Conservation (phyloP, 768 basidiomycete genomes). For the Lactarius evosmus region DNA sequence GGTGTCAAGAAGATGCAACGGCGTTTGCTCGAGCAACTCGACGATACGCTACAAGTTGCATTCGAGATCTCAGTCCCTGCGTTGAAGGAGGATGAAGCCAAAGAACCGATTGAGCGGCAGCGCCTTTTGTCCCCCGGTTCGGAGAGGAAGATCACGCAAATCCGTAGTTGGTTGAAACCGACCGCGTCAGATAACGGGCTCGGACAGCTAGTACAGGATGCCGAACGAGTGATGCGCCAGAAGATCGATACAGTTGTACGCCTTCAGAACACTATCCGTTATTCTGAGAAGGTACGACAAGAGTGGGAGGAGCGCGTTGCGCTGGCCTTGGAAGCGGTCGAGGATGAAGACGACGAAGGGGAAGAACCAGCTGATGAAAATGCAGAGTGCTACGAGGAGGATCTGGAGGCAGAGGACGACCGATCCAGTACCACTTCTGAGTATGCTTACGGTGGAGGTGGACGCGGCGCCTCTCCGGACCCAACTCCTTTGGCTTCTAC, state of each 20-base stretch:
- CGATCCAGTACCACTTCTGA: constrained; percentile 63
- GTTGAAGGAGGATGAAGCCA: constrained; percentile 86
- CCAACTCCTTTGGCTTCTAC: constrained; percentile 68
- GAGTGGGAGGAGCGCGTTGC: constrained; percentile 95
- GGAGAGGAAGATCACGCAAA: constrained; percentile 78
- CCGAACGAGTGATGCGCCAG: constrained; percentile 83
- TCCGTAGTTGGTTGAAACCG: constrained; percentile 86
- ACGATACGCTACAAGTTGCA: constrained; percentile 79
- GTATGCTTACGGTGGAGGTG: constrained; percentile 48
- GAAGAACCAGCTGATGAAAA: constrained; percentile 31
- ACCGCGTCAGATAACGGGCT: constrained; percentile 83
- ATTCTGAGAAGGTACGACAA: constrained; percentile 93
- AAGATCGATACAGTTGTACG: constrained; percentile 95
- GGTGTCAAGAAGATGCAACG: constrained; percentile 80
- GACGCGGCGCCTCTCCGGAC: constrained; percentile 45
- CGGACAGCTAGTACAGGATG: constrained; percentile 78
- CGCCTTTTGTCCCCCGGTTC: constrained; percentile 85
- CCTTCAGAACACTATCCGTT: constrained; percentile 95
- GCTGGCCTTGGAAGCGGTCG: constrained; percentile 53
- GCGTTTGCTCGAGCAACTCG: constrained; percentile 78
- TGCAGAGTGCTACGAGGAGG: constrained; percentile 27
- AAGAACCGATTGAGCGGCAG: constrained; percentile 90
- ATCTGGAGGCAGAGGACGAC: constrained; percentile 39
- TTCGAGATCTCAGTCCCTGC: constrained; percentile 82
- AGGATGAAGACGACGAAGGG: constrained; percentile 53